Conservation (phyloP, 176 grass and related monocot genomes). For the Cocos nucifera region DNA sequence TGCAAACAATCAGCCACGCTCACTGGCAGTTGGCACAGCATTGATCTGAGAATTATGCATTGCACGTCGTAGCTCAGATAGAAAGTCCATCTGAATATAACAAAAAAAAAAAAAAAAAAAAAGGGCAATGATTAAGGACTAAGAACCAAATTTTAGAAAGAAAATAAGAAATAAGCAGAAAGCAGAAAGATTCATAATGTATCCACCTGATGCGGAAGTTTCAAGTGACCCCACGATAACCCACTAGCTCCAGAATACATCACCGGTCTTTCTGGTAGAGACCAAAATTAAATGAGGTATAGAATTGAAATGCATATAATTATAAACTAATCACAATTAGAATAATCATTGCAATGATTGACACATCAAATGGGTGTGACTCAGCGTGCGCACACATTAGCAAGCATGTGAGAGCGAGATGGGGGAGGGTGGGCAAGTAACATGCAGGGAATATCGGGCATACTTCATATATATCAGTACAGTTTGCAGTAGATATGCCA, state of each 20-base stretch:
- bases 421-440: too few relatives aligned
- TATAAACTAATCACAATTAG: too few relatives aligned
- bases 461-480: too few relatives aligned
- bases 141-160: not conserved
- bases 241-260: constrained; percentile 30
- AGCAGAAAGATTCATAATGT: not conserved
- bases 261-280: constrained; percentile 28
- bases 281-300: constrained; percentile 4
- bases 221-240: constrained; percentile 36
- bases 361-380: too few relatives aligned
- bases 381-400: too few relatives aligned
- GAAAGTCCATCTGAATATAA: constrained; percentile 24
- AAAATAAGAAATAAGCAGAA: not conserved
- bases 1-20: not conserved
- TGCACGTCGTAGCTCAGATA: constrained; percentile 16
- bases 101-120: not conserved
- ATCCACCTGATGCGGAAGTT: constrained; percentile 35
- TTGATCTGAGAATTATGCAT: constrained; percentile 7
- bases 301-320: not conserved
- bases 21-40: constrained; percentile 8
- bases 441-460: too few relatives aligned
- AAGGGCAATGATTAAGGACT: constrained; percentile 1
- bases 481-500: too few relatives aligned
- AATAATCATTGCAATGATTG: too few relatives aligned
- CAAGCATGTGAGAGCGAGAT: too few relatives aligned